Percentiles rank a stretch among this genome's conserved stretches.
Conservation (phyloP, 116 monocot genomes). For the Phalaenopsis hybrid region DNA sequence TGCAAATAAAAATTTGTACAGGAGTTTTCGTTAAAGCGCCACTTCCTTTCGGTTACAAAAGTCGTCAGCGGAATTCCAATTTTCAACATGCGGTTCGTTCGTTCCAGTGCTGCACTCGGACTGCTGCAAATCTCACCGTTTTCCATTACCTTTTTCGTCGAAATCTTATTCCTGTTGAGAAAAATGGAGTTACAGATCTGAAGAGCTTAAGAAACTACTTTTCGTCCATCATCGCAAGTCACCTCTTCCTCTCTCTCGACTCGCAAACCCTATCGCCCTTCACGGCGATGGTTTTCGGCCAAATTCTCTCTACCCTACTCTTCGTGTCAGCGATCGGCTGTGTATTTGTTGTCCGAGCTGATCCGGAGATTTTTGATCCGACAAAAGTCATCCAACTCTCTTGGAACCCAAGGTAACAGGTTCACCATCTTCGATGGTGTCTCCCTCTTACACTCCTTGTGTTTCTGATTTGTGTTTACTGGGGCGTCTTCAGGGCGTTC, state of each 20-base stretch:
- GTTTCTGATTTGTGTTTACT: not conserved
- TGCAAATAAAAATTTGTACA: no score
- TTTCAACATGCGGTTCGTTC: not conserved
- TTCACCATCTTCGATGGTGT: not conserved
- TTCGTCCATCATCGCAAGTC: no score
- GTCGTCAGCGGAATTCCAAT: not conserved
- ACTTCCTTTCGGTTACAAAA: not conserved
- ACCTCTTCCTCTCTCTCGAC: not conserved
- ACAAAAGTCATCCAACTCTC: slow-evolving; percentile 69
- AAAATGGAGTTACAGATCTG: not conserved
- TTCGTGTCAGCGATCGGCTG: not conserved
- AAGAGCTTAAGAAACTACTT: not conserved
- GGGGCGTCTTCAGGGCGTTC: slow-evolving; percentile 40
- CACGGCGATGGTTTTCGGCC: not conserved
- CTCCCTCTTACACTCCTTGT: not conserved
- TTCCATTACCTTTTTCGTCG: no score
- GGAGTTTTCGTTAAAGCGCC: no score
- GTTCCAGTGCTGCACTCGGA: not conserved
- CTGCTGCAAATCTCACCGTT: not conserved
- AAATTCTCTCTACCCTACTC: not conserved
- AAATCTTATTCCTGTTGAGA: no score
- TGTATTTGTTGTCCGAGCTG: slow-evolving; percentile 2
- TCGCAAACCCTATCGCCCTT: not conserved
- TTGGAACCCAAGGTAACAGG: slow-evolving; percentile 50
- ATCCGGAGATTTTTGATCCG: slow-evolving; percentile 33